These are phyloP conservation scores for Didymellaceae sp. DNA, from an alignment of 2,329 filamentous ascomycete species.

Conservation along the genomic window DNA sequence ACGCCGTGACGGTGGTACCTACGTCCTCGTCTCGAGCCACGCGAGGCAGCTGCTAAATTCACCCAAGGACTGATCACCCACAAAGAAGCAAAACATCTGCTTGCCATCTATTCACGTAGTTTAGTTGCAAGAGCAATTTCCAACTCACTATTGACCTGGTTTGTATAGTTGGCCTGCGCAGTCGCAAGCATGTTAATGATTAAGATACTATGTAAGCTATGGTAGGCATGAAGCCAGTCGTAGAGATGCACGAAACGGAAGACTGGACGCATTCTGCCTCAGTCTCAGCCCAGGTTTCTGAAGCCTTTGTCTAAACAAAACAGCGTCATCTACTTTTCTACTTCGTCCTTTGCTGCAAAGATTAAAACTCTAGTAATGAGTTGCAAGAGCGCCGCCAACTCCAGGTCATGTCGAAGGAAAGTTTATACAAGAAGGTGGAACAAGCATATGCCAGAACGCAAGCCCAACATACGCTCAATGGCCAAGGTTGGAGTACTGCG, in stretches of 20 bases:
- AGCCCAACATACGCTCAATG: constrained; percentile 25
- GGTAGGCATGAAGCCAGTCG: constrained; percentile 10
- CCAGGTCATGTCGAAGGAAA: background rate
- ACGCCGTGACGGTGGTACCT: background rate
- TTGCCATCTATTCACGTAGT: no score
- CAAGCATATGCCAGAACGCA: constrained; percentile 9
- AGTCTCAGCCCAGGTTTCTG: no score
- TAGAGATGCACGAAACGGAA: background rate
- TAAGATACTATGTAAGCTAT: constrained; percentile 26
- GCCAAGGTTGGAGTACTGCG: constrained; percentile 45
- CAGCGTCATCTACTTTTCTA: no score
- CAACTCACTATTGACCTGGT: no score
- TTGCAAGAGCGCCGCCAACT: constrained; percentile 1
- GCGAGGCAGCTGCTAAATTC: no score
- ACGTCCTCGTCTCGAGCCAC: constrained; percentile 3
- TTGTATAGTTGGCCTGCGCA: no score
- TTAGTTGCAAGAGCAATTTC: no score
- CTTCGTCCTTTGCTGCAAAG: background rate
- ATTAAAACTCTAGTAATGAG: background rate
- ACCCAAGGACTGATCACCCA: no score
- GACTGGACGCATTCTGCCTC: no score
- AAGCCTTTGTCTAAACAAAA: no score
- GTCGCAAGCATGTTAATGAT: background rate
- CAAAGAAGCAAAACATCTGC: no score
- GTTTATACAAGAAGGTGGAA: constrained; percentile 7